phyloP scores from a whole-genome alignment of 768 basidiomycete species.

The Kwoniella sp. region DNA sequence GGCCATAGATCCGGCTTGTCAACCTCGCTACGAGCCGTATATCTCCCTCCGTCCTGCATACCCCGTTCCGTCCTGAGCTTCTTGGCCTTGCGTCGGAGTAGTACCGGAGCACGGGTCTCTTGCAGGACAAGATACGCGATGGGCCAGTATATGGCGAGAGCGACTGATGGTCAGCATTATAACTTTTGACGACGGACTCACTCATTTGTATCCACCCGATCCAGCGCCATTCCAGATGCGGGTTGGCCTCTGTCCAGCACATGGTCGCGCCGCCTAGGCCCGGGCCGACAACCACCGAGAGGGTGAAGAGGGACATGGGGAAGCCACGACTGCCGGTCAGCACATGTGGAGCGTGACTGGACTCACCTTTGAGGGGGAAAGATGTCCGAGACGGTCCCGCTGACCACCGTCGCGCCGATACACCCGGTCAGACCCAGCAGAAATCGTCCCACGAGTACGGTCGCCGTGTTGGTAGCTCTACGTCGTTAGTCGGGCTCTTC shows the following conservation, averaged over 20 bases:
- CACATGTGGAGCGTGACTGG: background rate
- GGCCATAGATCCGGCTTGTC: slow-evolving; percentile 38
- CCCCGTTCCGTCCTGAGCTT: slow-evolving; percentile 64
- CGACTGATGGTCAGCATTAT: slow-evolving; percentile 40
- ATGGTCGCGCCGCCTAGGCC: slow-evolving; percentile 63
- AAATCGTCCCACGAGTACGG: slow-evolving; percentile 48
- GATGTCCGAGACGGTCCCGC: slow-evolving; percentile 51
- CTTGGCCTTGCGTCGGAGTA: slow-evolving; percentile 64
- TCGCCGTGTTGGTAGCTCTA: slow-evolving; percentile 47
- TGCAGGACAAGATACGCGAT: slow-evolving; percentile 58
- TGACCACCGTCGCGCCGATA: slow-evolving; percentile 50
- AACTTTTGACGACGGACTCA: slow-evolving; percentile 2
- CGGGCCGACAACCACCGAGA: slow-evolving; percentile 60
- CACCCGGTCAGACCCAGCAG: slow-evolving; percentile 47
- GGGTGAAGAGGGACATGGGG: slow-evolving; percentile 71
- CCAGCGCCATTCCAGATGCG: slow-evolving; percentile 67
- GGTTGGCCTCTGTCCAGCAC: slow-evolving; percentile 60
- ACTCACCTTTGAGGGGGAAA: slow-evolving; percentile 31
- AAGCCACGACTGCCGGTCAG: slow-evolving; percentile 59
- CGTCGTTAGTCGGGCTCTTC: no score
- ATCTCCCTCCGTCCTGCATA: slow-evolving; percentile 50
- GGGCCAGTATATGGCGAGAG: slow-evolving; percentile 57
- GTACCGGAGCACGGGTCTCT: slow-evolving; percentile 68
- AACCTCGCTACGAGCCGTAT: slow-evolving; percentile 40
- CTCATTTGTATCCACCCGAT: slow-evolving; percentile 74